These are phyloP conservation scores for Periconia sp. DNA, from an alignment of 2,329 filamentous ascomycete species.

Conservation along the genomic window DNA sequence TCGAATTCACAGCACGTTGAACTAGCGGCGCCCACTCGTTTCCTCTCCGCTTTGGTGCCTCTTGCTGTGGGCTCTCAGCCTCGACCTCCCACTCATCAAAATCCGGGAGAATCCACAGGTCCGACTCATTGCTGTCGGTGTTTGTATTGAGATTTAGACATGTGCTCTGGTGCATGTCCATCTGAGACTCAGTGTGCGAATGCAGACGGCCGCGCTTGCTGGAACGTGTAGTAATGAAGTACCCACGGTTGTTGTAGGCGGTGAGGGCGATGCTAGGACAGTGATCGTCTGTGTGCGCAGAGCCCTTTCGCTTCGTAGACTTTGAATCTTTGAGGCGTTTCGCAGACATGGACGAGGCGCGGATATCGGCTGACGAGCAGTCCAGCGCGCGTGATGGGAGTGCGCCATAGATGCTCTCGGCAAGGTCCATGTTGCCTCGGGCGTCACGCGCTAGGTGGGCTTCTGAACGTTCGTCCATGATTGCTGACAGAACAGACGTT, in stretches of 20 bases:
- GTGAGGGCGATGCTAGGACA: conserved; percentile 13
- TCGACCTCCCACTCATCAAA: conserved; percentile 38
- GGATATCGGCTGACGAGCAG: conserved; percentile 15
- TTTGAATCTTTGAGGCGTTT: conserved; percentile 8
- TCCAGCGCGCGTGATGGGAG: conserved; percentile 23
- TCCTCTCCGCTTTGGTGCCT: neutral
- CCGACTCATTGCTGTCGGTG: conserved; percentile 17
- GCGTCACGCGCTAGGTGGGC: conserved; percentile 24
- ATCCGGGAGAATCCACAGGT: conserved; percentile 40
- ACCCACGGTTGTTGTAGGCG: conserved; percentile 7
- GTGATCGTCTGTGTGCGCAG: conserved; percentile 5
- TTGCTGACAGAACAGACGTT: conserved; percentile 15
- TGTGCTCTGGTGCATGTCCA: conserved; percentile 26
- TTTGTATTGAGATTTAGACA: conserved; percentile 26
- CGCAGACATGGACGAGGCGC: conserved; percentile 14
- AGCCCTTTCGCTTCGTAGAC: conserved; percentile 14
- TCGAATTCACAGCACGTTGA: conserved; percentile 33
- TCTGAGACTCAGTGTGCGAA: too few species aligned
- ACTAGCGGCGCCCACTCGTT: conserved; percentile 26
- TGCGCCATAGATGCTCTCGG: conserved; percentile 21
- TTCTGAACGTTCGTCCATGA: conserved; percentile 19
- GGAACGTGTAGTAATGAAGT: conserved; percentile 19
- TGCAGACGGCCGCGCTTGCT: conserved; percentile 15
- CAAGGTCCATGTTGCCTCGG: conserved; percentile 18
- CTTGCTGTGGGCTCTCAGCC: conserved; percentile 8